Evolutionary conservation across 2,329 filamentous ascomycete species (phyloP).

Genomic region (Raffaelea arxii): DNA sequence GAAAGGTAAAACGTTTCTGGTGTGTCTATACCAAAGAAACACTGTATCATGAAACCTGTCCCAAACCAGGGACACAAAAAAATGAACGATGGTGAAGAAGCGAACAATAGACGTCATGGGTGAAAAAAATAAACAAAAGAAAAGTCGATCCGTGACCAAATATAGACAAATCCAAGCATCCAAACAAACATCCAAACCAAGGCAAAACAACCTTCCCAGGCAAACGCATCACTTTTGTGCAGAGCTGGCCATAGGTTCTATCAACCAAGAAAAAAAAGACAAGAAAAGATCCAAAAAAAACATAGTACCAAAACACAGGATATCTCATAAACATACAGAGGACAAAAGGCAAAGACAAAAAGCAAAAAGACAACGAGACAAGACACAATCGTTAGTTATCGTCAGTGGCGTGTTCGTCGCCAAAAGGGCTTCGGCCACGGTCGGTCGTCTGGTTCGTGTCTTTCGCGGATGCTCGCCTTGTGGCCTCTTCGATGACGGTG

Average conservation of each 20-base stretch:
- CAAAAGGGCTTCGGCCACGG: slow-evolving; percentile 40
- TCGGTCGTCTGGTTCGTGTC: slow-evolving; percentile 19
- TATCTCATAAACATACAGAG: neutral
- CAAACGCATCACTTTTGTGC: too few relatives aligned
- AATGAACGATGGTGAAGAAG: too few relatives aligned
- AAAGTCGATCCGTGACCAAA: too few relatives aligned
- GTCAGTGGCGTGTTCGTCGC: slow-evolving; percentile 47
- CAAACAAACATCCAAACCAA: neutral
- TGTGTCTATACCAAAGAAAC: neutral
- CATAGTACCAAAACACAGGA: neutral
- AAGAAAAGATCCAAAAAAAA: too few relatives aligned
- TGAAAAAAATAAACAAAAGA: too few relatives aligned
- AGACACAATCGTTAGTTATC: too few relatives aligned
- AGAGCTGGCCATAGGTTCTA: too few relatives aligned
- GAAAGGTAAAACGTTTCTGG: neutral
- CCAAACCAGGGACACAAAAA: too few relatives aligned
- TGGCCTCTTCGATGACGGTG: slow-evolving; percentile 45
- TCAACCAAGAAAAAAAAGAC: too few relatives aligned
- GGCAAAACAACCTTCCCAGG: neutral
- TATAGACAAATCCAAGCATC: slow-evolving; percentile 1
- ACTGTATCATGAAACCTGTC: too few relatives aligned
- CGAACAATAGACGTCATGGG: too few relatives aligned
- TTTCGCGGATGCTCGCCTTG: slow-evolving; percentile 27
- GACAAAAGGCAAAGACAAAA: neutral
- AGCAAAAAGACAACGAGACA: too few relatives aligned